Conservation (phyloP, 202 grass and related monocot species). For the Saccharum hybrid region DNA sequence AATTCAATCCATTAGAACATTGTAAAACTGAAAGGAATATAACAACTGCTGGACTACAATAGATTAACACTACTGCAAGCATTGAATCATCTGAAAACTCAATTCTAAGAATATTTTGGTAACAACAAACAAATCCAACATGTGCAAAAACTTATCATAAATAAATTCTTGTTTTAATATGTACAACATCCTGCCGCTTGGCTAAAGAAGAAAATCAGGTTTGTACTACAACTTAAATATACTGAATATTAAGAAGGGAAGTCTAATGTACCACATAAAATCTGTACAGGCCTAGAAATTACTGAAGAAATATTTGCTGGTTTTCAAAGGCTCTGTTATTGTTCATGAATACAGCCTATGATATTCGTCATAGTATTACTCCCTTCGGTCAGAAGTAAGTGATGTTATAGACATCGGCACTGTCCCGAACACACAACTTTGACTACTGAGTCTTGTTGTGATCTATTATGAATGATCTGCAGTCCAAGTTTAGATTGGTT, state of each 20-base stretch:
- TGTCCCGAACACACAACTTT: background rate
- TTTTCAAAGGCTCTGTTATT: background rate
- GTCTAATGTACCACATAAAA: background rate
- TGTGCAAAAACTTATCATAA: background rate
- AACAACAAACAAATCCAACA: constrained; percentile 17
- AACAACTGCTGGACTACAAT: constrained; percentile 1
- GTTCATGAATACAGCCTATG: constrained; percentile 25
- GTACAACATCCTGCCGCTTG: constrained; percentile 13
- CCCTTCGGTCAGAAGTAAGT: background rate
- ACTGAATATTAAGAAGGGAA: background rate
- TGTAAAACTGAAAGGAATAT: constrained; percentile 23
- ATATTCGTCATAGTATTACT: background rate
- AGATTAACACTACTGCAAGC: background rate
- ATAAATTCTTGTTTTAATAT: constrained; percentile 11
- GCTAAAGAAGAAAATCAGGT: constrained; percentile 30
- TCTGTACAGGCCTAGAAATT: background rate
- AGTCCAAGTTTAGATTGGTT: background rate
- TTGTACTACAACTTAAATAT: constrained; percentile 11
- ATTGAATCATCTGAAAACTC: constrained; percentile 17
- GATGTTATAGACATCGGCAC: background rate
- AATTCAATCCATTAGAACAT: constrained; percentile 20
- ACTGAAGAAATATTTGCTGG: background rate
- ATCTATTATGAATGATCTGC: background rate
- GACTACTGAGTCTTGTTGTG: background rate
- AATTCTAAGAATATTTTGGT: background rate